Percentiles rank a stretch among this genome's conserved stretches.
Evolutionary conservation across 305 asterid genomes (phyloP).

Genomic region (Fraxinus sp.): DNA sequence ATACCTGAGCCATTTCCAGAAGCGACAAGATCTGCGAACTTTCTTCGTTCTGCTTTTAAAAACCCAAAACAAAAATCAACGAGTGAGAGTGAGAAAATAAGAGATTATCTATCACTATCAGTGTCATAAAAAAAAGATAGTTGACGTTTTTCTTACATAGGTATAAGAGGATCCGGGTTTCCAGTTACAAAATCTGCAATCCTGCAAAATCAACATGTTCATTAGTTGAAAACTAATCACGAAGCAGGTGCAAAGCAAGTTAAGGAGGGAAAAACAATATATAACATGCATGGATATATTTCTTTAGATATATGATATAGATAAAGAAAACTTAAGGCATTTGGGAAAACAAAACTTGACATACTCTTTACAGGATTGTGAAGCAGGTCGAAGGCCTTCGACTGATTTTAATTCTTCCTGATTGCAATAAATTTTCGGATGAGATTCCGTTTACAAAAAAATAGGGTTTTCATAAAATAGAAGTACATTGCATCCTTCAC

Average conservation of each 20-base stretch:
- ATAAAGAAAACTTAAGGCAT: not conserved
- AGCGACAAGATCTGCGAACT: slow-evolving; percentile 50
- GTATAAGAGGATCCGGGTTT: slow-evolving; percentile 74
- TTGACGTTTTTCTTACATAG: slow-evolving; percentile 52
- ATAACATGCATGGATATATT: not conserved
- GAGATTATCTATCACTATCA: not conserved
- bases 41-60: slow-evolving; percentile 50
- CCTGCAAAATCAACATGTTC: slow-evolving; percentile 43
- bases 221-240: not conserved
- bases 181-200: slow-evolving; percentile 59
- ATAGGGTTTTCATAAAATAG: not conserved
- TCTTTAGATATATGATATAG: not conserved
- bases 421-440: slow-evolving; percentile 20
- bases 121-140: not conserved
- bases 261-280: not conserved
- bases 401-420: slow-evolving; percentile 84
- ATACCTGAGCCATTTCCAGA: slow-evolving; percentile 93
- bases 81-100: slow-evolving; percentile 4
- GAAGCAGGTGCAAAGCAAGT: not conserved
- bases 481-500: not conserved
- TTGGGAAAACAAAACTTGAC: slow-evolving; percentile 22
- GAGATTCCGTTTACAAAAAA: not conserved
- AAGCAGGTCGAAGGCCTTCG: slow-evolving; percentile 69
- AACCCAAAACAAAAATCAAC: not conserved
- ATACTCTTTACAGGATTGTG: slow-evolving; percentile 82